Conservation (phyloP, 1,139 yeast genomes). For the Zygosaccharomyces sapae region DNA sequence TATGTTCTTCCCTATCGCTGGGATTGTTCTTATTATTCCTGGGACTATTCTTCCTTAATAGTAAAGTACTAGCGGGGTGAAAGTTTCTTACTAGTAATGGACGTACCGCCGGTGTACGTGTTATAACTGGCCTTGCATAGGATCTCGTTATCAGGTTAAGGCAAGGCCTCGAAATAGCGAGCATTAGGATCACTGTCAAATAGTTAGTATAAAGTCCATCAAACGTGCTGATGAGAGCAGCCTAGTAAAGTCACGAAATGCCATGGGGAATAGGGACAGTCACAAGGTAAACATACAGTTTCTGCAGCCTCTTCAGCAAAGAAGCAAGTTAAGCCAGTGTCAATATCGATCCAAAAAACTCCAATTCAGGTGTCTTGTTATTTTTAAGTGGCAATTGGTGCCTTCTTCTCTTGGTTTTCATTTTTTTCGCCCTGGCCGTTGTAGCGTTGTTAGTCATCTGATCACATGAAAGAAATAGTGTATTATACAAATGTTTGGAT, state of each 20-base stretch:
- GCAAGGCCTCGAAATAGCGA: slow-evolving; percentile 7
- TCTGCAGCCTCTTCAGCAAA: slow-evolving; percentile 1
- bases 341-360: background rate
- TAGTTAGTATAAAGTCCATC: slow-evolving; percentile 1
- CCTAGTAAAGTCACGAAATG: background rate
- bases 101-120: slow-evolving; percentile 1
- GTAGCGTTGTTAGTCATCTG: slow-evolving; percentile 2
- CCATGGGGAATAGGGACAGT: background rate
- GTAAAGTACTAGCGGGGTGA: slow-evolving; percentile 11
- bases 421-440: background rate
- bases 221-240: background rate
- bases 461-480: background rate
- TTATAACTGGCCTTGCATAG: slow-evolving; percentile 1
- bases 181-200: slow-evolving; percentile 4
- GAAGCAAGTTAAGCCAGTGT: background rate
- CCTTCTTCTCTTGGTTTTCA: background rate
- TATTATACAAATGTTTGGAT: no score
- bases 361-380: background rate
- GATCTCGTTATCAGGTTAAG: slow-evolving; percentile 1
- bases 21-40: slow-evolving; percentile 3
- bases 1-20: background rate
- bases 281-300: background rate
- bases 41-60: slow-evolving; percentile 9
- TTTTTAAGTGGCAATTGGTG: slow-evolving; percentile 2
- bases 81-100: slow-evolving; percentile 10